phyloP scores from a whole-genome alignment of 31 red algal genomes.

The Bonnemaisonia californica region DNA sequence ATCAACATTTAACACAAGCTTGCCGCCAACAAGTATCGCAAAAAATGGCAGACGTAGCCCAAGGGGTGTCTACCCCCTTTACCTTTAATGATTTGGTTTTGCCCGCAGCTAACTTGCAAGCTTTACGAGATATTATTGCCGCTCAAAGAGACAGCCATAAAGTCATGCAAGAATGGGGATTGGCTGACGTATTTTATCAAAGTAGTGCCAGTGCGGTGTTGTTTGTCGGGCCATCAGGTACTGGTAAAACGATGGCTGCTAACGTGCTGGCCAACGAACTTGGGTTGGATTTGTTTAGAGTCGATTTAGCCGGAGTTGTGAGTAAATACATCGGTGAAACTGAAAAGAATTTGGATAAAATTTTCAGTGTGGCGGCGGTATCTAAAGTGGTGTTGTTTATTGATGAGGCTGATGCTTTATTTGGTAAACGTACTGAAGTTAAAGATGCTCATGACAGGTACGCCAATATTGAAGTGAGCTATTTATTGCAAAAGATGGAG shows the following conservation, averaged over 20 bases:
- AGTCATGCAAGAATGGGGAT: too few relatives aligned
- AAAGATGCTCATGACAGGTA: constrained; percentile 13
- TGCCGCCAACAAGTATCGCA: too few relatives aligned
- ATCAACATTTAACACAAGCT: too few relatives aligned
- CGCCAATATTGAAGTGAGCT: background rate
- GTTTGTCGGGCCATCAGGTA: constrained; percentile 1
- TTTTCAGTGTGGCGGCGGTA: background rate
- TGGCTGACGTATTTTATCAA: too few relatives aligned
- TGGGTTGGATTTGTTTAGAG: background rate
- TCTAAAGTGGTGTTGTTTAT: background rate
- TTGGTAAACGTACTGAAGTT: constrained; percentile 5
- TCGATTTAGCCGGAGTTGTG: background rate
- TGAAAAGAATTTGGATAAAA: background rate
- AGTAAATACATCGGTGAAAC: constrained; percentile 7
- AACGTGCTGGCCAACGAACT: background rate
- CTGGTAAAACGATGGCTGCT: constrained; percentile 6
- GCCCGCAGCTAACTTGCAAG: too few relatives aligned
- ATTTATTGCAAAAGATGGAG: constrained; percentile 2
- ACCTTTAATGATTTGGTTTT: too few relatives aligned
- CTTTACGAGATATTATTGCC: too few relatives aligned
- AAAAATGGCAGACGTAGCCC: too few relatives aligned
- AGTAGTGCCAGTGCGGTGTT: too few relatives aligned
- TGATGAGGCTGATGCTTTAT: constrained; percentile 13
- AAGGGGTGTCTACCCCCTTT: too few relatives aligned
- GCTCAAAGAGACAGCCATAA: too few relatives aligned